phyloP scores from a whole-genome alignment of 1,284 basidiomycete species.

The Pyrrhoderma lamaoense region DNA sequence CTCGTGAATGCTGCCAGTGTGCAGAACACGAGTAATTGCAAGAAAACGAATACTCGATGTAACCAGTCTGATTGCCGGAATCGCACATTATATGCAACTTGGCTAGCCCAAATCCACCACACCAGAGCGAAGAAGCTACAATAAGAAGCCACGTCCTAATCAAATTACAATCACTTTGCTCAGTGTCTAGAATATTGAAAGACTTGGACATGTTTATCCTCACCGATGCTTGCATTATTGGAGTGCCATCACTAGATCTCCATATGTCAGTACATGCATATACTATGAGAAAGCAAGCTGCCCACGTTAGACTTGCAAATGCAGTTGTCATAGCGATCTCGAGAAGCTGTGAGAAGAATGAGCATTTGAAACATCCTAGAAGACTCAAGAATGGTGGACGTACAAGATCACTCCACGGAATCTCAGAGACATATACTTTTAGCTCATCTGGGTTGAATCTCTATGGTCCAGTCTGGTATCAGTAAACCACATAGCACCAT shows the following conservation, averaged over 20 bases:
- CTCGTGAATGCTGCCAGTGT: conserved; percentile 20
- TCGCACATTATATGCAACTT: conserved; percentile 18
- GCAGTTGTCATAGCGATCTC: conserved; percentile 19
- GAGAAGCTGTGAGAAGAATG: conserved; percentile 10
- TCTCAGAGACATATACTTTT: conserved; percentile 12
- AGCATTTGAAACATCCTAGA: neutral
- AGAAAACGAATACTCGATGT: conserved; percentile 19
- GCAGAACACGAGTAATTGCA: conserved; percentile 19
- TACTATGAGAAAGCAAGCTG: neutral
- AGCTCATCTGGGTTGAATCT: conserved; percentile 9
- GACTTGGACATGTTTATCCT: neutral
- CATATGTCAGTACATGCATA: neutral
- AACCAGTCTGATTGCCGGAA: conserved; percentile 19
- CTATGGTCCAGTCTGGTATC: neutral
- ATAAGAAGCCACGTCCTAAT: conserved; percentile 17
- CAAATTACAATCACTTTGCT: too few species aligned
- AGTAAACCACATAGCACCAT: neutral
- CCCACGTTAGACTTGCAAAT: conserved; percentile 18
- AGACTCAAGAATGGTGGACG: neutral
- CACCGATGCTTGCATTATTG: conserved; percentile 15
- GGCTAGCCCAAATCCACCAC: conserved; percentile 22
- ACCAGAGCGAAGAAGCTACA: conserved; percentile 19
- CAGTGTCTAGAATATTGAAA: neutral
- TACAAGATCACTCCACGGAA: conserved; percentile 17
- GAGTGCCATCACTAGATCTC: conserved; percentile 15